Percentiles rank a stretch among this genome's conserved stretches.
Evolutionary conservation across 139 green algal species (phyloP).

Genomic region (Micromonas pusilla): DNA sequence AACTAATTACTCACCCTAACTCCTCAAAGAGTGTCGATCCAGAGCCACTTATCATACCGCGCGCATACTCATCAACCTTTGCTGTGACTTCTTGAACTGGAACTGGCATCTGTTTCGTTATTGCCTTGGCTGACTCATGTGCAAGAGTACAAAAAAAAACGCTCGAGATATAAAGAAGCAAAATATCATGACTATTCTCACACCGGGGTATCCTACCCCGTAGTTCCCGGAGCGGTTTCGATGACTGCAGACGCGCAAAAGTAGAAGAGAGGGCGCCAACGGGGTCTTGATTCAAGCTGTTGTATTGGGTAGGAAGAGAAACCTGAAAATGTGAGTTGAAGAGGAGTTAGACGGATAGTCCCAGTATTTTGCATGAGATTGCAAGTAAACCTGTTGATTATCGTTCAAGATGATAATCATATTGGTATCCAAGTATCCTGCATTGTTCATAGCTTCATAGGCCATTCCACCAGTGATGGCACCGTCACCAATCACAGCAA

Average conservation of each 20-base stretch:
- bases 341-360: background rate
- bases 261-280: slow-evolving; percentile 78
- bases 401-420: slow-evolving; percentile 99
- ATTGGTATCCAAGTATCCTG: slow-evolving; percentile 97
- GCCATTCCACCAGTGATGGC: slow-evolving; percentile 99
- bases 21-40: slow-evolving; percentile 97
- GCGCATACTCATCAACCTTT: slow-evolving; percentile 99
- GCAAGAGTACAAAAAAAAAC: slow-evolving; percentile 32
- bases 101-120: slow-evolving; percentile 94
- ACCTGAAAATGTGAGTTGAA: slow-evolving; percentile 54
- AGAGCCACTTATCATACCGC: slow-evolving; percentile 90
- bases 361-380: slow-evolving; percentile 25
- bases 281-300: slow-evolving; percentile 86
- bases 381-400: slow-evolving; percentile 79
- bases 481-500: slow-evolving; percentile 94
- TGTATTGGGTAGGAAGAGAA: slow-evolving; percentile 96
- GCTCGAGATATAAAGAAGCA: background rate
- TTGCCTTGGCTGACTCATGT: slow-evolving; percentile 88
- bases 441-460: slow-evolving; percentile 99
- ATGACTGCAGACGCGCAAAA: slow-evolving; percentile 46
- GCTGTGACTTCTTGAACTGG: slow-evolving; percentile 79
- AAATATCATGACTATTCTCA: background rate
- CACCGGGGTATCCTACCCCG: too few species aligned
- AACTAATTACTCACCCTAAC: too few species aligned
- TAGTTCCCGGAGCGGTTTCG: slow-evolving; percentile 83